phyloP scores from a whole-genome alignment of 148 eudicot species.

The Simmondsia chinensis region DNA sequence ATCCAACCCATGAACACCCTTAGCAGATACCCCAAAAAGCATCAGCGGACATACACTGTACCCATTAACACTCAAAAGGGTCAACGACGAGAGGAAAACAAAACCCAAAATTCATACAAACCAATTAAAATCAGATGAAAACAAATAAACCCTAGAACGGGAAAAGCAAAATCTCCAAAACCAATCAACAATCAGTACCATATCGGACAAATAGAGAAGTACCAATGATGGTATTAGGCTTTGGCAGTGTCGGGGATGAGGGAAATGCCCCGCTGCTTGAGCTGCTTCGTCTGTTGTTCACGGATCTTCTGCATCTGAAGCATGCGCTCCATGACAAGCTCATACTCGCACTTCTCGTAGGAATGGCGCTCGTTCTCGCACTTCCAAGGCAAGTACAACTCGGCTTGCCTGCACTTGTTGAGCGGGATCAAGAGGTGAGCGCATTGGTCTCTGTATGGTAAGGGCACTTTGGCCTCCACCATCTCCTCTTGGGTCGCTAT shows the following conservation, averaged over 20 bases:
- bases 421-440: constrained; percentile 93
- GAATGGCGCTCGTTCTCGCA: constrained; percentile 76
- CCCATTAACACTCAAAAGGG: too few species aligned
- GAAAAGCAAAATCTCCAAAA: too few species aligned
- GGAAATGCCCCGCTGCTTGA: constrained; percentile 34
- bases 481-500: constrained; percentile 88
- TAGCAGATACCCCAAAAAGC: too few species aligned
- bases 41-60: too few species aligned
- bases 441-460: constrained; percentile 87
- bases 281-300: constrained; percentile 25
- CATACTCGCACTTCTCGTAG: constrained; percentile 96
- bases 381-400: constrained; percentile 88
- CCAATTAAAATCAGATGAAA: too few species aligned
- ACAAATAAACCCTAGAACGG: too few species aligned
- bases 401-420: constrained; percentile 86
- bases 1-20: too few species aligned
- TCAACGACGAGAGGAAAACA: too few species aligned
- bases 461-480: constrained; percentile 61
- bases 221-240: too few species aligned
- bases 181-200: too few species aligned
- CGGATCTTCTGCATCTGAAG: constrained; percentile 86
- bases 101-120: too few species aligned
- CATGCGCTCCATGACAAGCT: constrained; percentile 97
- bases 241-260: constrained; percentile 68
- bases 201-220: too few species aligned